phyloP scores from a whole-genome alignment of 179 eudicot species.

The Heliamphora ciliata region DNA sequence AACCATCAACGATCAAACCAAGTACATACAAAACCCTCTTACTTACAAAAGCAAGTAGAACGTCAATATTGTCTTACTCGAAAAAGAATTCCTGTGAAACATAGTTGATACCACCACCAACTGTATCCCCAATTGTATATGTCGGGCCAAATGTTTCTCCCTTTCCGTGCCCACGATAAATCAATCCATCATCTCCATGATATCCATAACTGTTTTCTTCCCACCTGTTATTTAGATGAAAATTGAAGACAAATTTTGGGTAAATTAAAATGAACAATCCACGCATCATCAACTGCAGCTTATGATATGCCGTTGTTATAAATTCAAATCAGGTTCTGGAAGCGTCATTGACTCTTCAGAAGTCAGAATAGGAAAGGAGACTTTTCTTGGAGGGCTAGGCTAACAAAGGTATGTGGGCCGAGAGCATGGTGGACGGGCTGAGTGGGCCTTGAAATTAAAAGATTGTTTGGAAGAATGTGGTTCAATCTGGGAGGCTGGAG shows the following conservation, averaged over 20 bases:
- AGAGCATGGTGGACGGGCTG: no score
- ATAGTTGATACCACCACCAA: slow-evolving; percentile 90
- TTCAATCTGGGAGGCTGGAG: no score
- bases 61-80: slow-evolving; percentile 48
- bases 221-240: slow-evolving; percentile 52
- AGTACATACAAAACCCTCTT: slow-evolving; percentile 19
- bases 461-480: no score
- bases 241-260: slow-evolving; percentile 13
- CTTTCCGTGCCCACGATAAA: slow-evolving; percentile 80
- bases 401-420: no score
- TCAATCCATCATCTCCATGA: slow-evolving; percentile 89
- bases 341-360: no score
- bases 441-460: no score
- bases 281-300: background rate
- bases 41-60: slow-evolving; percentile 14
- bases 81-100: slow-evolving; percentile 81
- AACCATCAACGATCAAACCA: slow-evolving; percentile 15
- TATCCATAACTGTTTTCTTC: slow-evolving; percentile 91
- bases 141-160: slow-evolving; percentile 84
- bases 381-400: no score
- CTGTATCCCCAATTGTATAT: slow-evolving; percentile 67
- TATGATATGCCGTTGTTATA: background rate
- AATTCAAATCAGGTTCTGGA: no score
- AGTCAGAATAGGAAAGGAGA: no score
- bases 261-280: background rate